Conservation (phyloP, 805 yeast species). For the Spathaspora passalidarum region DNA sequence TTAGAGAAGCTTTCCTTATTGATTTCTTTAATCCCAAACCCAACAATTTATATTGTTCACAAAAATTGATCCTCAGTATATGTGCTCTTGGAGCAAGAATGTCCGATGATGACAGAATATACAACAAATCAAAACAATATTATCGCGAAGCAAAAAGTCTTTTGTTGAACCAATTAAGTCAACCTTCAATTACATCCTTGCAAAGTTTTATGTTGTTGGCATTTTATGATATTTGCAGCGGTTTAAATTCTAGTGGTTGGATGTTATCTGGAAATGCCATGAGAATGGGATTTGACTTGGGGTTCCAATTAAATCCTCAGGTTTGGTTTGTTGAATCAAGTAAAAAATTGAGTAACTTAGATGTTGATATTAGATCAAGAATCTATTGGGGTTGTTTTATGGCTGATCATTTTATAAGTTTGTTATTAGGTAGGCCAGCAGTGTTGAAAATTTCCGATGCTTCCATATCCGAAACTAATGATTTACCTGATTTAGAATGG, state of each 20-base stretch:
- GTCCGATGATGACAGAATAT: conserved; percentile 41
- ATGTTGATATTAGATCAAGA: conserved; percentile 54
- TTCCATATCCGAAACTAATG: conserved; percentile 56
- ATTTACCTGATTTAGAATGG: conserved; percentile 59
- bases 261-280: conserved; percentile 60
- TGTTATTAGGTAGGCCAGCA: conserved; percentile 58
- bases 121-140: conserved; percentile 38
- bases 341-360: conserved; percentile 44
- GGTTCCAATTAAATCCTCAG: conserved; percentile 59
- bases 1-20: conserved; percentile 57
- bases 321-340: conserved; percentile 49
- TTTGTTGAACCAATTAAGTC: conserved; percentile 40
- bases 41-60: conserved; percentile 52
- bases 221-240: conserved; percentile 59
- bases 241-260: conserved; percentile 60
- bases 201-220: conserved; percentile 60
- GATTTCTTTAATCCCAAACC: conserved; percentile 59
- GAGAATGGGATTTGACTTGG: conserved; percentile 63
- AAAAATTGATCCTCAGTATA: conserved; percentile 50
- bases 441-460: conserved; percentile 54
- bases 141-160: conserved; percentile 46
- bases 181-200: conserved; percentile 51
- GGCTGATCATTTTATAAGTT: conserved; percentile 61
- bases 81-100: conserved; percentile 59
- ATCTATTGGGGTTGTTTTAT: conserved; percentile 67